Conservation (phyloP, 2,329 filamentous ascomycete genomes). For the Exophiala sideris region DNA sequence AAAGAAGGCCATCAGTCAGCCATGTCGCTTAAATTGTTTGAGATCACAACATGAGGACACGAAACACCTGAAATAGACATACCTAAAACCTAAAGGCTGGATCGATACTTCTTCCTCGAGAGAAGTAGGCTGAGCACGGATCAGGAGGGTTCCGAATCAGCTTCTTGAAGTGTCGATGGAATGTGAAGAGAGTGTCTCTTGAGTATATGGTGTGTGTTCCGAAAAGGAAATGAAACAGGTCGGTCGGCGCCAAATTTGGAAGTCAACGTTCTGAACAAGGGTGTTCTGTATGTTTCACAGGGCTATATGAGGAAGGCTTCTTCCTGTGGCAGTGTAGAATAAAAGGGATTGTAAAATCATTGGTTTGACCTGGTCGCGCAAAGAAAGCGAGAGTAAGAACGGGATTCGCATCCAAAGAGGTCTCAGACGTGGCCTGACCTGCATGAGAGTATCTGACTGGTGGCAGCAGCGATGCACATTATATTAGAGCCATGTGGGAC, state of each 20-base stretch:
- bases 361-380: conserved; percentile 7
- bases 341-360: conserved; percentile 7
- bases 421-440: conserved; percentile 19
- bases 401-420: conserved; percentile 16
- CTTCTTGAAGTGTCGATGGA: conserved; percentile 10
- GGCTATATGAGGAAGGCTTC: conserved; percentile 16
- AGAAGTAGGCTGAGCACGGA: conserved; percentile 23
- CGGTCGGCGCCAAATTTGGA: conserved; percentile 24
- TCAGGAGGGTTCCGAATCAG: conserved; percentile 18
- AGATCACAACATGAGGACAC: conserved; percentile 10
- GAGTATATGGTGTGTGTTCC: conserved; percentile 8
- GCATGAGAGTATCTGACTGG: conserved; percentile 17
- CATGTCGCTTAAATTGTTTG: conserved; percentile 15
- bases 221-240: conserved; percentile 23
- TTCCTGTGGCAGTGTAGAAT: conserved; percentile 13
- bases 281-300: conserved; percentile 17
- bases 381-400: conserved; percentile 13
- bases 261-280: conserved; percentile 19
- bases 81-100: conserved; percentile 9
- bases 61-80: conserved; percentile 23
- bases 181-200: conserved; percentile 4
- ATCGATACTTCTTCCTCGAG: conserved; percentile 7
- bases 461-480: conserved; percentile 18
- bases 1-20: conserved; percentile 32
- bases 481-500: conserved; percentile 19